Conservation (phyloP, 768 basidiomycete genomes). For the Imleria badia region DNA sequence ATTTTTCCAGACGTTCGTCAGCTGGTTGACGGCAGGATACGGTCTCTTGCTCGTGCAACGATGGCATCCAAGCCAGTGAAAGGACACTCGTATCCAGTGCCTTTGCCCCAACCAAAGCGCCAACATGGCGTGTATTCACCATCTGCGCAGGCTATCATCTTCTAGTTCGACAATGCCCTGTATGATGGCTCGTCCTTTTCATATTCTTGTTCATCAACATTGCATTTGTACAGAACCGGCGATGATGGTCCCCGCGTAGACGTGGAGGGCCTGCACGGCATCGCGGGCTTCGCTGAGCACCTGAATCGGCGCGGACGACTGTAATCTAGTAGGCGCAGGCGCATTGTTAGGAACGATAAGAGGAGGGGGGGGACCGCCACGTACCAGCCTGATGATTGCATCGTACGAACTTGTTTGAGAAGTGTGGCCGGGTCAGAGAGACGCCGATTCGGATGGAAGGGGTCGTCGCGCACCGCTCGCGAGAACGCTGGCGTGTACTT, state of each 20-base stretch:
- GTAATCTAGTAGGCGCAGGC: constrained; percentile 63
- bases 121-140: constrained; percentile 32
- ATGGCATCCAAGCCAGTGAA: constrained; percentile 57
- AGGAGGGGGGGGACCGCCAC: not conserved
- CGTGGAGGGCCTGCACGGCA: constrained; percentile 75
- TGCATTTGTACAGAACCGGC: constrained; percentile 90
- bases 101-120: constrained; percentile 61
- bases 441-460: not conserved
- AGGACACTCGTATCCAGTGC: constrained; percentile 44
- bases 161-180: constrained; percentile 54
- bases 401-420: constrained; percentile 77
- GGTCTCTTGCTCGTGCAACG: not conserved
- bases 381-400: constrained; percentile 82
- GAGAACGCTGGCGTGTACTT: constrained; percentile 84
- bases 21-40: too few species aligned
- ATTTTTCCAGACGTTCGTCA: constrained; percentile 3
- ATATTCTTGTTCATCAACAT: constrained; percentile 72
- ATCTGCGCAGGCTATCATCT: constrained; percentile 13
- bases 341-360: not conserved
- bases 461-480: constrained; percentile 65
- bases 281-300: constrained; percentile 86
- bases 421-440: not conserved
- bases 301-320: constrained; percentile 82
- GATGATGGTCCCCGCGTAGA: constrained; percentile 64
- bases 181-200: constrained; percentile 72